Conservation (phyloP, 176 grass and related monocot species). For the Zea luxurians region DNA sequence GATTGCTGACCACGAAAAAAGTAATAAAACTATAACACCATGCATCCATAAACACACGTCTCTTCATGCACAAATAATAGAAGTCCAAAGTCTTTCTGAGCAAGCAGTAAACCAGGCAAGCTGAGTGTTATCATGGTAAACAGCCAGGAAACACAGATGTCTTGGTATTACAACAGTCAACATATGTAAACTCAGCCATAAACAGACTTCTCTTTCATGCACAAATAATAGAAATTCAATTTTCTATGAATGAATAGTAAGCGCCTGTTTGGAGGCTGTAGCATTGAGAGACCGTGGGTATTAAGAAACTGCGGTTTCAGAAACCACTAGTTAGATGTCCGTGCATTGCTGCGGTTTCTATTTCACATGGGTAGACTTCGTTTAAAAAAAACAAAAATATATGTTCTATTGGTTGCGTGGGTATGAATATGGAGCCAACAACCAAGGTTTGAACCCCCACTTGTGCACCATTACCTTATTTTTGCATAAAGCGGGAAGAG, state of each 20-base stretch:
- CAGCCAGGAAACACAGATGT: neutral
- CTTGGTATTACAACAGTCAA: constrained; percentile 4
- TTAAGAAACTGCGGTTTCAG: neutral
- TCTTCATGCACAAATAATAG: constrained; percentile 3
- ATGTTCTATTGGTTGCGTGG: no score
- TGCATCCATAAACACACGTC: constrained; percentile 6
- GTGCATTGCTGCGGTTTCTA: no score
- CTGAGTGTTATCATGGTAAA: neutral
- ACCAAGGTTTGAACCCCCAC: no score
- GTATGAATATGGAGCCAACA: no score
- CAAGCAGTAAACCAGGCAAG: neutral
- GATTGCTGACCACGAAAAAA: neutral
- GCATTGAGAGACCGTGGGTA: neutral
- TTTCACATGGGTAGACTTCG: no score
- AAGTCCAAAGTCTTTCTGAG: constrained; percentile 12
- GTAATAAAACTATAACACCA: neutral
- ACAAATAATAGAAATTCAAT: neutral
- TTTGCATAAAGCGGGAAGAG: no score
- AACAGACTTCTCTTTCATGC: neutral
- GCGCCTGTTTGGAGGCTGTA: neutral
- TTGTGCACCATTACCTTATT: no score
- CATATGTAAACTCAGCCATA: neutral
- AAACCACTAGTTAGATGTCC: neutral
- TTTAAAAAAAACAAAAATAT: no score
- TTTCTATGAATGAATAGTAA: neutral